These are phyloP conservation scores for Elymus sibiricus DNA, from an alignment of 176 grass and related monocot genomes.

Conservation along the genomic window DNA sequence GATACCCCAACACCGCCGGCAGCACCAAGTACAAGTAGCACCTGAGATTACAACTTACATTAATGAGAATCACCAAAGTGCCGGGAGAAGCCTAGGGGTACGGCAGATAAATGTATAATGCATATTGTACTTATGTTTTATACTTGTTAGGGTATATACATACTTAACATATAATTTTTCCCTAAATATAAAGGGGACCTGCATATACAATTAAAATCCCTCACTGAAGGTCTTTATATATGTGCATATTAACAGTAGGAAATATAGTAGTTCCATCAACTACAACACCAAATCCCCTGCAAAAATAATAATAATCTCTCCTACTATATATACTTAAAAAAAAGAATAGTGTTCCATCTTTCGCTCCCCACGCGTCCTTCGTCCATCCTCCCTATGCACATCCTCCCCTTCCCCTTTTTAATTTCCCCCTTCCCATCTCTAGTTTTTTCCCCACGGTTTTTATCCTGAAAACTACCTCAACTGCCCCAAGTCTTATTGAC, in stretches of 20 bases:
- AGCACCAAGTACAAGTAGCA: conserved; percentile 95
- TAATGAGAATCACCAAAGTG: conserved; percentile 7
- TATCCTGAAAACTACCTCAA: too few relatives aligned
- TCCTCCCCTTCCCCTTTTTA: too few relatives aligned
- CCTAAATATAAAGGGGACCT: background rate
- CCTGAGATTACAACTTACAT: conserved; percentile 45
- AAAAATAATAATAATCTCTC: background rate
- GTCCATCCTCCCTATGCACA: too few relatives aligned
- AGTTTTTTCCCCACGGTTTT: too few relatives aligned
- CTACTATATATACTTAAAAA: background rate
- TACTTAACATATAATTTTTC: background rate
- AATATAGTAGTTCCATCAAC: background rate
- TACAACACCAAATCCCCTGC: background rate
- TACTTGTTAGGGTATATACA: background rate
- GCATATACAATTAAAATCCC: background rate
- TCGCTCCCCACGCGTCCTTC: too few relatives aligned
- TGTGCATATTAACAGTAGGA: background rate
- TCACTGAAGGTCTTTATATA: background rate
- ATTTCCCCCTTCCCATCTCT: too few relatives aligned
- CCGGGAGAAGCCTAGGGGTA: background rate
- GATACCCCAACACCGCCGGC: conserved; percentile 90
- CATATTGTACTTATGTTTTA: background rate
- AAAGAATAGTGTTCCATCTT: too few relatives aligned
- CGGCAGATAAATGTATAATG: background rate
- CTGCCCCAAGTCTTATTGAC: too few relatives aligned